Evolutionary conservation across 352 stramenopile genomes (phyloP).

Genomic region (Discostella stelligera): DNA sequence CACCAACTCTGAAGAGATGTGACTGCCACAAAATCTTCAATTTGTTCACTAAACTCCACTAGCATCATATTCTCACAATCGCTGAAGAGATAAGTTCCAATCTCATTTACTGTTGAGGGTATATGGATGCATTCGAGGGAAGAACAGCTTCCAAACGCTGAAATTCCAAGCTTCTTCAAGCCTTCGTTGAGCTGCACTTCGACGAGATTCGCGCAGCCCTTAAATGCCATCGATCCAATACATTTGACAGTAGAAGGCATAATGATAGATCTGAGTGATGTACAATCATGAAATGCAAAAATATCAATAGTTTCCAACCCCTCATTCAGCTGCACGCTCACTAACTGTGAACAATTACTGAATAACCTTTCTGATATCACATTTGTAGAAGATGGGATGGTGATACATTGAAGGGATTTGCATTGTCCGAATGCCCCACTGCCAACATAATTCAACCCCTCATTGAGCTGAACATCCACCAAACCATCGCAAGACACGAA

Average conservation of each 20-base stretch:
- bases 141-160: conserved; percentile 1
- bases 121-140: background rate
- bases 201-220: background rate
- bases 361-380: conserved; percentile 3
- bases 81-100: background rate
- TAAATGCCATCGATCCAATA: conserved; percentile 8
- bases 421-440: conserved; percentile 5
- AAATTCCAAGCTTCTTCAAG: background rate
- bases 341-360: background rate
- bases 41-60: background rate
- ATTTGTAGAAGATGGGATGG: background rate
- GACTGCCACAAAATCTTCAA: background rate
- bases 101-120: background rate
- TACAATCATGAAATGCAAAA: conserved; percentile 4
- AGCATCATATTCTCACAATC: background rate
- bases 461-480: background rate
- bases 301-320: background rate
- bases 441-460: background rate
- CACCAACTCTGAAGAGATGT: background rate
- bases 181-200: background rate
- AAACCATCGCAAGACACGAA: conserved; percentile 6
- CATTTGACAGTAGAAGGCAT: background rate
- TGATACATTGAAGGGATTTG: conserved; percentile 1
- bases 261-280: background rate
- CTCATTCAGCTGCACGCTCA: background rate